These are phyloP conservation scores for Vitellaria paradoxa DNA, from an alignment of 179 eudicot genomes.

Conservation along the genomic window DNA sequence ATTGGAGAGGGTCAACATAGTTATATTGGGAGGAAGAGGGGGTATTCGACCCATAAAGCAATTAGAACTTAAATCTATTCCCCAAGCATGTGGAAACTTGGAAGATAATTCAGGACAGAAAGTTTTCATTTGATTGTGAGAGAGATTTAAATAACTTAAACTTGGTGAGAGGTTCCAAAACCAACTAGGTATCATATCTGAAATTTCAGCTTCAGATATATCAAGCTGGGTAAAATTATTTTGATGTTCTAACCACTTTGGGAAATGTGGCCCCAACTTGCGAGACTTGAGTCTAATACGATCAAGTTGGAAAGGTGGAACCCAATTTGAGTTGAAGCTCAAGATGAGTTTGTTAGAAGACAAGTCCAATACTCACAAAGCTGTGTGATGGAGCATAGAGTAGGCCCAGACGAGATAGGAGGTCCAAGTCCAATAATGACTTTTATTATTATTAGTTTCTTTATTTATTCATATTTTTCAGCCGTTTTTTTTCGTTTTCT, in stretches of 20 bases:
- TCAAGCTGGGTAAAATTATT: neutral
- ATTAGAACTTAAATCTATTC: neutral
- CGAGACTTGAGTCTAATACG: neutral
- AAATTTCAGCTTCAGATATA: neutral
- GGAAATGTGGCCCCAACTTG: constrained; percentile 4
- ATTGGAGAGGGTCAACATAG: neutral
- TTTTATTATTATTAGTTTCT: too few species aligned
- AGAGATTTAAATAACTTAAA: neutral
- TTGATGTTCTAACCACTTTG: neutral
- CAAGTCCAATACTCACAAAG: too few species aligned
- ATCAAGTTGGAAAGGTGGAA: neutral
- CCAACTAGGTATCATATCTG: neutral
- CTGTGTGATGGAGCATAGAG: too few species aligned
- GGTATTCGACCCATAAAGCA: neutral
- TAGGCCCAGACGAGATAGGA: too few species aligned
- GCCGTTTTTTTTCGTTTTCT: too few species aligned
- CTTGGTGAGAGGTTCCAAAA: neutral
- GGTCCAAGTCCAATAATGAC: too few species aligned
- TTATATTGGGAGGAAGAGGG: neutral
- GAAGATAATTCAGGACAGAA: neutral
- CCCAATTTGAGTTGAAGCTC: too few species aligned
- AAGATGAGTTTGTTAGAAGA: too few species aligned
- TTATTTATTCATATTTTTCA: too few species aligned
- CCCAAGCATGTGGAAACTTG: neutral
- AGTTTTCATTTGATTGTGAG: neutral